phyloP scores from a whole-genome alignment of 2,329 filamentous ascomycete genomes.

The Calonectria ilicicola region DNA sequence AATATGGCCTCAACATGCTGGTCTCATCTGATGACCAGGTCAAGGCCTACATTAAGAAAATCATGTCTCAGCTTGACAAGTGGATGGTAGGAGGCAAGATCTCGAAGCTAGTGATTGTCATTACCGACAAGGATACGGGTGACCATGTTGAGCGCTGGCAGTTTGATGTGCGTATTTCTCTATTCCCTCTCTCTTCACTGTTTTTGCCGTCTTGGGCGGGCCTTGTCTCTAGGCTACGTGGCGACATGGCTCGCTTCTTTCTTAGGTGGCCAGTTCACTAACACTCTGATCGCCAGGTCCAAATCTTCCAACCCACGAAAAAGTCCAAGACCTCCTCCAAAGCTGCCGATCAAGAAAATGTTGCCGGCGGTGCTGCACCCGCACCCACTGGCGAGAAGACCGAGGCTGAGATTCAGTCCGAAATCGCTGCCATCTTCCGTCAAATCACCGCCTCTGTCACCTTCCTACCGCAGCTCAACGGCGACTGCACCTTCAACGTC shows the following conservation, averaged over 20 bases:
- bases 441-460: conserved; percentile 98
- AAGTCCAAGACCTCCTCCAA: conserved; percentile 61
- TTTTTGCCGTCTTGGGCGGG: conserved; percentile 7
- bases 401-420: conserved; percentile 91
- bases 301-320: conserved; percentile 54
- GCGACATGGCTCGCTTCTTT: too few species aligned
- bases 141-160: conserved; percentile 98
- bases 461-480: conserved; percentile 88
- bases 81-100: conserved; percentile 99
- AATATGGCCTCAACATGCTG: conserved; percentile 99
- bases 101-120: conserved; percentile 95
- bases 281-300: conserved; percentile 43
- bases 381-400: conserved; percentile 74
- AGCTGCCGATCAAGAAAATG: conserved; percentile 78
- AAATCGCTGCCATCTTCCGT: conserved; percentile 96
- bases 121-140: conserved; percentile 96
- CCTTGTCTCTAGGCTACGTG: too few species aligned
- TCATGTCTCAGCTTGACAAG: conserved; percentile 96
- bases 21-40: conserved; percentile 98
- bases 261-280: neutral
- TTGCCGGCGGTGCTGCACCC: conserved; percentile 51
- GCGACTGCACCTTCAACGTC: conserved; percentile 98
- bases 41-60: conserved; percentile 99
- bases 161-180: conserved; percentile 77
- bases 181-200: neutral